Evolutionary conservation across 768 basidiomycete species (phyloP).

Genomic region (Russula virescens): DNA sequence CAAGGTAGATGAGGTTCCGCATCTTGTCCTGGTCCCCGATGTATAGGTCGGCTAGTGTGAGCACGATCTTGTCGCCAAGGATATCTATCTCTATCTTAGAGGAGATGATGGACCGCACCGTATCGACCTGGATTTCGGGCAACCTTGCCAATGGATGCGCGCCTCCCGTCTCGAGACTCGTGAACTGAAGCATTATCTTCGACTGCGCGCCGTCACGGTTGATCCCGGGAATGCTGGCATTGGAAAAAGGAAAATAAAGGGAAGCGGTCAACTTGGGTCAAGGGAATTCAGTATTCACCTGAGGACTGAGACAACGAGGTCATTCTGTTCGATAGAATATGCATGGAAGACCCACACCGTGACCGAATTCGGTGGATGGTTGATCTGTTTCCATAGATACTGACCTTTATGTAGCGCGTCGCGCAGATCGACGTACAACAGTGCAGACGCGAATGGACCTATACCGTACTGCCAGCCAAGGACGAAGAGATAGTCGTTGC

Average conservation of each 20-base stretch:
- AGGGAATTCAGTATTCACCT: too few relatives aligned
- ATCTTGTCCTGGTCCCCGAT: too few relatives aligned
- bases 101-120: neutral
- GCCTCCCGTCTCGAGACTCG: constrained; percentile 13
- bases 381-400: constrained; percentile 8
- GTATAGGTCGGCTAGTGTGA: too few relatives aligned
- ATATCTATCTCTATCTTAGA: too few relatives aligned
- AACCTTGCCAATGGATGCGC: neutral
- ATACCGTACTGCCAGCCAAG: too few relatives aligned
- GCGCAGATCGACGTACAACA: constrained; percentile 1
- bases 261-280: too few relatives aligned
- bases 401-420: constrained; percentile 6
- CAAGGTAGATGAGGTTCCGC: too few relatives aligned
- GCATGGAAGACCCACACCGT: constrained; percentile 18
- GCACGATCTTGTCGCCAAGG: too few relatives aligned
- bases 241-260: neutral
- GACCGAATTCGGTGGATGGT: constrained; percentile 13
- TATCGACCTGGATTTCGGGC: constrained; percentile 7
- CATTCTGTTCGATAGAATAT: constrained; percentile 4
- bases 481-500: too few relatives aligned
- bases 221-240: constrained; percentile 1
- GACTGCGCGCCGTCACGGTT: neutral
- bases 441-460: too few relatives aligned
- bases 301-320: constrained; percentile 20
- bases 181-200: constrained; percentile 6